Evolutionary conservation across 257 asterid genomes (phyloP).

Genomic region (Gardenia jasminoides): DNA sequence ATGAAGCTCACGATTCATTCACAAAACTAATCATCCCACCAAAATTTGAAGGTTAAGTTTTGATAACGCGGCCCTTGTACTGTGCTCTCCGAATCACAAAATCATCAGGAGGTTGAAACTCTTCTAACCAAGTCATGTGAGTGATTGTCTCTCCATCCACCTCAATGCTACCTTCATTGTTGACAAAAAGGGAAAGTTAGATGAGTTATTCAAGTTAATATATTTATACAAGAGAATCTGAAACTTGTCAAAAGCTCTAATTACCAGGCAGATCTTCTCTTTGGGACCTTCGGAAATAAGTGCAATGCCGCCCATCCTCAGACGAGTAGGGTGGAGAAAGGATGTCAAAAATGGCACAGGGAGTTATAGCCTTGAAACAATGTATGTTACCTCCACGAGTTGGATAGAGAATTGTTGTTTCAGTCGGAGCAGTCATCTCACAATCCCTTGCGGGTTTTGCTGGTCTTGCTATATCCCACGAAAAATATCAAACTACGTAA

Average conservation of each 20-base stretch:
- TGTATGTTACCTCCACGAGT: slow-evolving; percentile 91
- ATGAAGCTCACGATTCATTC: slow-evolving; percentile 22
- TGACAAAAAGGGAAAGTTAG: slow-evolving; percentile 1
- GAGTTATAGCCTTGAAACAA: slow-evolving; percentile 85
- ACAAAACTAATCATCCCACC: slow-evolving; percentile 28
- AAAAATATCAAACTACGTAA: background rate
- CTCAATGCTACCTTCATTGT: slow-evolving; percentile 56
- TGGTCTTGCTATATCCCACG: slow-evolving; percentile 53
- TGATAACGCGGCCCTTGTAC: slow-evolving; percentile 84
- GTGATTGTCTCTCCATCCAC: slow-evolving; percentile 68
- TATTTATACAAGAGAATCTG: background rate
- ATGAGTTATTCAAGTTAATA: background rate
- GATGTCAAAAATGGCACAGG: slow-evolving; percentile 94
- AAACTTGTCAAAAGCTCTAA: background rate
- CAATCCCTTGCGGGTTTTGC: slow-evolving; percentile 66
- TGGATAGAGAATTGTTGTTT: slow-evolving; percentile 83
- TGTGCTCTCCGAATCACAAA: slow-evolving; percentile 86
- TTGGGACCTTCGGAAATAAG: slow-evolving; percentile 71
- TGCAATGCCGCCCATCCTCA: slow-evolving; percentile 91
- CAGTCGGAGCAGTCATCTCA: slow-evolving; percentile 86
- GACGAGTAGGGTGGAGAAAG: slow-evolving; percentile 95
- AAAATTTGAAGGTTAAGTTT: slow-evolving; percentile 46
- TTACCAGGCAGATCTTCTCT: slow-evolving; percentile 79
- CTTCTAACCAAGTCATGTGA: slow-evolving; percentile 86
- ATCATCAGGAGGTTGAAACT: slow-evolving; percentile 84